Conservation (phyloP, 2,329 filamentous ascomycete species). For the Pseudocercospora fijiensis region DNA sequence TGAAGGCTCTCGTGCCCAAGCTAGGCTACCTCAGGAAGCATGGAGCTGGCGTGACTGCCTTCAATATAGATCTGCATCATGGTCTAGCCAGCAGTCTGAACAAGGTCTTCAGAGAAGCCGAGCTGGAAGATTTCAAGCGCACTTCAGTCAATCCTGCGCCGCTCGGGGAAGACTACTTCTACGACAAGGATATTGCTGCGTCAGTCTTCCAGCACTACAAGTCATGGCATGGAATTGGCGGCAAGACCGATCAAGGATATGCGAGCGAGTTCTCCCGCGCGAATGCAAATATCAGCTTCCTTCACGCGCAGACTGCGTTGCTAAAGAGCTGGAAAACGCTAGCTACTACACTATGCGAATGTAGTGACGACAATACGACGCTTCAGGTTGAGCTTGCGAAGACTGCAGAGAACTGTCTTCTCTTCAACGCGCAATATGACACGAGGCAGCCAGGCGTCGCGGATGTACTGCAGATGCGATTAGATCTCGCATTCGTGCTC, state of each 20-base stretch:
- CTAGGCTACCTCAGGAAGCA: constrained; percentile 77
- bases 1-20: constrained; percentile 70
- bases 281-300: constrained; percentile 85
- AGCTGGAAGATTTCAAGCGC: constrained; percentile 76
- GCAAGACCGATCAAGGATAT: constrained; percentile 66
- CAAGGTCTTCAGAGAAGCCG: constrained; percentile 70
- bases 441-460: constrained; percentile 80
- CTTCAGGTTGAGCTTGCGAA: constrained; percentile 70
- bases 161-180: constrained; percentile 78
- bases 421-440: constrained; percentile 70
- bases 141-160: constrained; percentile 53
- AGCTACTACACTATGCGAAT: constrained; percentile 75
- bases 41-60: constrained; percentile 74
- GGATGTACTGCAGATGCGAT: constrained; percentile 70
- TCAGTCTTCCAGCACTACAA: constrained; percentile 74
- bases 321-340: constrained; percentile 89
- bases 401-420: constrained; percentile 74
- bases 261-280: constrained; percentile 78
- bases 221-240: constrained; percentile 64
- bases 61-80: constrained; percentile 82
- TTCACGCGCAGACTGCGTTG: constrained; percentile 85
- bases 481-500: constrained; percentile 77
- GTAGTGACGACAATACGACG: constrained; percentile 52
- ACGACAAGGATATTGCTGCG: constrained; percentile 73
- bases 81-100: constrained; percentile 85